phyloP scores from a whole-genome alignment of 768 basidiomycete genomes.

The Psilocybe sp. region DNA sequence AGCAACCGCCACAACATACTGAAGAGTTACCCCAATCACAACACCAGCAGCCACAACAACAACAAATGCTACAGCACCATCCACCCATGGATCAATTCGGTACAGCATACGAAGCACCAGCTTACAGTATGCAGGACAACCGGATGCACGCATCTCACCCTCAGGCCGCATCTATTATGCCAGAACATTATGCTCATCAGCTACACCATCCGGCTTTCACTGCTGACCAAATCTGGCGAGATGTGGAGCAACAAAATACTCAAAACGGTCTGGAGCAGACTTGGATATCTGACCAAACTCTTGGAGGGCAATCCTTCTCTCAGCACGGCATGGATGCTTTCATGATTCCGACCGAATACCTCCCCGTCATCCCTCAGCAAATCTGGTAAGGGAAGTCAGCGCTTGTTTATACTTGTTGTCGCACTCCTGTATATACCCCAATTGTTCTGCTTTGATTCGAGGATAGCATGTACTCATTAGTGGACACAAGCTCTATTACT shows the following conservation, averaged over 20 bases:
- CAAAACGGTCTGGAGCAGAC: slow-evolving; percentile 67
- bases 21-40: too few relatives aligned
- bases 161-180: slow-evolving; percentile 16
- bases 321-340: slow-evolving; percentile 88
- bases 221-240: slow-evolving; percentile 74
- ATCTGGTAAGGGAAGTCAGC: slow-evolving; percentile 55
- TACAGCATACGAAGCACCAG: slow-evolving; percentile 50
- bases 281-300: slow-evolving; percentile 82
- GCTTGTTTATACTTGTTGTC: too few relatives aligned
- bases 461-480: not conserved
- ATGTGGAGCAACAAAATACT: slow-evolving; percentile 56
- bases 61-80: slow-evolving; percentile 1
- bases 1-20: too few relatives aligned
- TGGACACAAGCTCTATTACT: not conserved
- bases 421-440: too few relatives aligned
- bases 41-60: too few relatives aligned
- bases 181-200: slow-evolving; percentile 25
- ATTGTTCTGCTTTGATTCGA: not conserved
- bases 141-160: slow-evolving; percentile 27
- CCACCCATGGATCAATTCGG: slow-evolving; percentile 50
- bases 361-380: slow-evolving; percentile 60
- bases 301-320: slow-evolving; percentile 72
- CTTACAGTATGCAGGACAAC: slow-evolving; percentile 23
- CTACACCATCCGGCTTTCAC: slow-evolving; percentile 30
- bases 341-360: slow-evolving; percentile 71